phyloP scores from a whole-genome alignment of 208 protist species.

The Acanthamoeba culbertsoni region DNA sequence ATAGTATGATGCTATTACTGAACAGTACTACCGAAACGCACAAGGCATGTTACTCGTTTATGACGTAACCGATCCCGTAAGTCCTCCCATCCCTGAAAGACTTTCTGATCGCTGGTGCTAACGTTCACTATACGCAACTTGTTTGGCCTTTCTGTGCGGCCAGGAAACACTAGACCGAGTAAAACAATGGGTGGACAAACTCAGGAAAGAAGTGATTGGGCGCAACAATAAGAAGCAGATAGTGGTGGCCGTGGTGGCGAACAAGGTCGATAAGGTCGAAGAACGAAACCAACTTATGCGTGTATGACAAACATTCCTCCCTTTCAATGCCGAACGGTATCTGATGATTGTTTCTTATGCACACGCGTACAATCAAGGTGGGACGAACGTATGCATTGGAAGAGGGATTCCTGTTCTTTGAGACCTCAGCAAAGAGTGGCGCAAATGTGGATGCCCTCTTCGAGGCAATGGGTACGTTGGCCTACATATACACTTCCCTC shows the following conservation, averaged over 20 bases:
- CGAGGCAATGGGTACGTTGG: neutral
- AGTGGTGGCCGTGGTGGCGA: neutral
- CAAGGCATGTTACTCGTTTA: neutral
- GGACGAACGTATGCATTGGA: neutral
- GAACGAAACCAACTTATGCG: neutral
- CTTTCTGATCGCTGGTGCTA: neutral
- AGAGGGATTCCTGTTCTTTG: neutral
- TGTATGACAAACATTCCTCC: neutral
- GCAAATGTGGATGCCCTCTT: neutral
- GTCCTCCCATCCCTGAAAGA: neutral
- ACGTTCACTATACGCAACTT: neutral
- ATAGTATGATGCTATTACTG: neutral
- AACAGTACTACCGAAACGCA: slow-evolving; percentile 38
- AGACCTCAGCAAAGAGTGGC: slow-evolving; percentile 1
- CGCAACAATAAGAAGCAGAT: neutral
- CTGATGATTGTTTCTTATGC: neutral
- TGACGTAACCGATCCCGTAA: neutral
- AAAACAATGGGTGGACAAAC: slow-evolving; percentile 1
- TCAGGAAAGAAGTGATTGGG: neutral
- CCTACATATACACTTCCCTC: neutral
- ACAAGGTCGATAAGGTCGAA: neutral
- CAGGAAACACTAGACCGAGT: neutral
- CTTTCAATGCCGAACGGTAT: neutral
- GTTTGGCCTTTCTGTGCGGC: neutral
- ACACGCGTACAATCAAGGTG: neutral